Conservation (phyloP, 371 early-diverging fungal genomes). For the Apophysomyces variabilis region DNA sequence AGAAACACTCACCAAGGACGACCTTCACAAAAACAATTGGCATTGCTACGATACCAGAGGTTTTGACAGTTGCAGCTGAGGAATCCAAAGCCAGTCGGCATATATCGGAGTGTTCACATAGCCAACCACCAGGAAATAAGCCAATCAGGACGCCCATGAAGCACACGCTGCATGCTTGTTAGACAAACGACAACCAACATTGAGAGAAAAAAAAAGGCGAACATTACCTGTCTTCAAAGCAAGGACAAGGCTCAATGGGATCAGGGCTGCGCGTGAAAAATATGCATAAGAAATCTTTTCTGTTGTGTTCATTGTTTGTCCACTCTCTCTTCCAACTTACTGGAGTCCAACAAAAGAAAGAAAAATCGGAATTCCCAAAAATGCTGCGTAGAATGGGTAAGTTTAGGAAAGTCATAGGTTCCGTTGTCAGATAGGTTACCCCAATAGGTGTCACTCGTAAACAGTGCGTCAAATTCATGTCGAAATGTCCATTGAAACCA, state of each 20-base stretch:
- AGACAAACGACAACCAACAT: not conserved
- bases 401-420: not conserved
- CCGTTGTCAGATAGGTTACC: constrained; percentile 30
- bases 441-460: constrained; percentile 57
- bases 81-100: constrained; percentile 36
- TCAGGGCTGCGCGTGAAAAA: constrained; percentile 54
- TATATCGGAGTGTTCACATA: constrained; percentile 44
- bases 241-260: constrained; percentile 80
- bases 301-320: not conserved
- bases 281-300: not conserved
- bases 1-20: constrained; percentile 38
- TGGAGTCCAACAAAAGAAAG: constrained; percentile 60
- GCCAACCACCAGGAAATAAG: constrained; percentile 67
- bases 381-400: constrained; percentile 21
- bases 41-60: constrained; percentile 32
- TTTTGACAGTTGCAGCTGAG: constrained; percentile 41
- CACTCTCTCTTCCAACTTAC: constrained; percentile 30
- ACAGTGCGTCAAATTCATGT: constrained; percentile 53
- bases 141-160: constrained; percentile 75
- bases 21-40: constrained; percentile 50
- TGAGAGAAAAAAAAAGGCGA: not conserved
- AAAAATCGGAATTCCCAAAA: constrained; percentile 43
- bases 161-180: constrained; percentile 52
- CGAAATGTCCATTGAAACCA: constrained; percentile 64
- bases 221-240: constrained; percentile 72